These are phyloP conservation scores for Leccinum brunneo-olivaceum DNA, from an alignment of 1,284 basidiomycete species.

Conservation along the genomic window DNA sequence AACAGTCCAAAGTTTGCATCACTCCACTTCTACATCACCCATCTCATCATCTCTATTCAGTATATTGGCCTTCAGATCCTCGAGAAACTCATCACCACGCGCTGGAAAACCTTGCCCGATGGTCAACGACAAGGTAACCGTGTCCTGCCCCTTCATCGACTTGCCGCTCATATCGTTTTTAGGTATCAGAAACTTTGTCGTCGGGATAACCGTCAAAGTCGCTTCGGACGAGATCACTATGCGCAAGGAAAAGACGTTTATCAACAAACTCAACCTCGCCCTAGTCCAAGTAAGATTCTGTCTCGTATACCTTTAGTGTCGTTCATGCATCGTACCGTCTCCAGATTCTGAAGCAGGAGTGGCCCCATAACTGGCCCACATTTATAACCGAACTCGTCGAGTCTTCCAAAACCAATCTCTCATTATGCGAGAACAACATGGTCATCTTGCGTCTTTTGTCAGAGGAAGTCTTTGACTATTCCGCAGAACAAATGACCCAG, in stretches of 20 bases:
- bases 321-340: slow-evolving; percentile 9
- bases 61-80: slow-evolving; percentile 93
- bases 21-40: background rate
- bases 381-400: slow-evolving; percentile 98
- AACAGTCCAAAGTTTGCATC: slow-evolving; percentile 78
- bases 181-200: slow-evolving; percentile 98
- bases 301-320: background rate
- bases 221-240: slow-evolving; percentile 84
- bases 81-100: slow-evolving; percentile 88
- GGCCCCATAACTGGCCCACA: slow-evolving; percentile 98
- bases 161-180: slow-evolving; percentile 6
- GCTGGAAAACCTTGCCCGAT: slow-evolving; percentile 95
- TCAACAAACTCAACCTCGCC: slow-evolving; percentile 96
- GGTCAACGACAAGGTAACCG: slow-evolving; percentile 80
- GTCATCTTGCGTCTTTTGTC: slow-evolving; percentile 95
- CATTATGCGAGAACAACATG: slow-evolving; percentile 99
- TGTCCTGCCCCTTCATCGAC: background rate
- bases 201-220: slow-evolving; percentile 87
- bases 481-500: slow-evolving; percentile 98
- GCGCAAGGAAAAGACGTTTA: slow-evolving; percentile 90
- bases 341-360: slow-evolving; percentile 99
- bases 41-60: slow-evolving; percentile 38
- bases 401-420: slow-evolving; percentile 93
- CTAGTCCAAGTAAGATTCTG: slow-evolving; percentile 70
- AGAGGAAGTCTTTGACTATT: slow-evolving; percentile 99